Conservation (phyloP, 2,329 filamentous ascomycete genomes). For the Plenodomus tracheiphilus region DNA sequence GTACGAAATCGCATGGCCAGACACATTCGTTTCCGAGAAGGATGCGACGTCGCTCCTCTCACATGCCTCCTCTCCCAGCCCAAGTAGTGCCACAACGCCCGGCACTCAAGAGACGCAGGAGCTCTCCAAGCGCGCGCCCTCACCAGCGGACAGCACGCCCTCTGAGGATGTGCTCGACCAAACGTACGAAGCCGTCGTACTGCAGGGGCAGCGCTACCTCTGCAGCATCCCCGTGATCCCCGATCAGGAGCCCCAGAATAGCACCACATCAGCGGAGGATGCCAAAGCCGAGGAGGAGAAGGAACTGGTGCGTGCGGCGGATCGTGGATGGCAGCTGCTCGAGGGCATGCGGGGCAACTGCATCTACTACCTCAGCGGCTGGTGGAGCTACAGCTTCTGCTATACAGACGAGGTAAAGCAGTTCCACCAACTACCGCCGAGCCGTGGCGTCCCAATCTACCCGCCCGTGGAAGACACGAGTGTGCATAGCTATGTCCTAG, state of each 20-base stretch:
- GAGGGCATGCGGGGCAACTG: constrained; percentile 76
- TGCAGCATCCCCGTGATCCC: constrained; percentile 78
- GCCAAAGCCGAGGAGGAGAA: constrained; percentile 76
- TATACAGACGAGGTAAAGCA: constrained; percentile 86
- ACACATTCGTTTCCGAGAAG: constrained; percentile 70
- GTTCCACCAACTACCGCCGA: constrained; percentile 79
- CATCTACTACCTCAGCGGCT: constrained; percentile 81
- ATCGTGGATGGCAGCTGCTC: constrained; percentile 78
- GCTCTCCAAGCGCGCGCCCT: constrained; percentile 36
- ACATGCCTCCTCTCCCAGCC: constrained; percentile 26
- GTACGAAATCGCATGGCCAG: constrained; percentile 79
- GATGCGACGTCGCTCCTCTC: constrained; percentile 67
- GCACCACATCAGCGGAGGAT: constrained; percentile 68
- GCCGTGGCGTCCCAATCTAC: constrained; percentile 66
- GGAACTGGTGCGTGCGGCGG: constrained; percentile 76
- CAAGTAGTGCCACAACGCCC: constrained; percentile 30
- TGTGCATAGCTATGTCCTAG: constrained; percentile 77
- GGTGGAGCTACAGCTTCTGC: constrained; percentile 97
- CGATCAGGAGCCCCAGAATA: constrained; percentile 55
- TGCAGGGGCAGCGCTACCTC: constrained; percentile 73
- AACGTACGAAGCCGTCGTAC: constrained; percentile 73
- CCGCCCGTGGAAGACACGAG: constrained; percentile 77
- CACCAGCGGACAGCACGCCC: constrained; percentile 13
- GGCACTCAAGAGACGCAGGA: constrained; percentile 42
- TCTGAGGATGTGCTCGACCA: constrained; percentile 34